Percentiles rank a stretch among this genome's conserved stretches.
phyloP scores from a whole-genome alignment of 73 alveolate species.

The Tetrahymena elliotti region DNA sequence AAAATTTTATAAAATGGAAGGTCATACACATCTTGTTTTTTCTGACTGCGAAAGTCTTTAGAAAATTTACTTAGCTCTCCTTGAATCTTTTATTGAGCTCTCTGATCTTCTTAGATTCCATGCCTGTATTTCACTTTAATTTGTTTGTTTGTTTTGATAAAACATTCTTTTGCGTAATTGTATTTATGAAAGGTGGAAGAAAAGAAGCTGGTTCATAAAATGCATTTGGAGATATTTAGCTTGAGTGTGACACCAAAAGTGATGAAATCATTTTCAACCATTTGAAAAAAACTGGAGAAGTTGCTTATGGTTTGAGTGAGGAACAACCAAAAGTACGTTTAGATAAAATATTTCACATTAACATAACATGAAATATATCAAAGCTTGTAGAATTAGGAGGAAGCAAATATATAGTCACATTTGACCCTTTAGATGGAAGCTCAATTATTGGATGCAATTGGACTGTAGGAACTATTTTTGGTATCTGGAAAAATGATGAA shows the following conservation, averaged over 20 bases:
- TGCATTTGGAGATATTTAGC: conserved; percentile 45
- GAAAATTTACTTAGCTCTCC: neutral
- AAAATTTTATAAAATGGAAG: neutral
- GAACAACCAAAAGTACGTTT: conserved; percentile 38
- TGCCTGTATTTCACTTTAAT: neutral
- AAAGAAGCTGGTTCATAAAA: conserved; percentile 20
- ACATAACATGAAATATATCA: neutral
- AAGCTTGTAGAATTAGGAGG: conserved; percentile 31
- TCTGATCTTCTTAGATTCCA: neutral
- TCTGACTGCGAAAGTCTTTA: neutral
- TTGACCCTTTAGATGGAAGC: conserved; percentile 73
- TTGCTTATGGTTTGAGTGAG: conserved; percentile 55
- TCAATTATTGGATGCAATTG: conserved; percentile 60
- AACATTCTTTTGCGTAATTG: neutral
- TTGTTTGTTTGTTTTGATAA: neutral
- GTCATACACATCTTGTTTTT: neutral
- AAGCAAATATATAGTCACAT: conserved; percentile 54
- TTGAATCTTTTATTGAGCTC: neutral
- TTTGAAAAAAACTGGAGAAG: conserved; percentile 51
- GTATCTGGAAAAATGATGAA: conserved; percentile 51
- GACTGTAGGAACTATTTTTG: conserved; percentile 66
- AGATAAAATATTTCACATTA: neutral
- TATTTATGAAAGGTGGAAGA: neutral
- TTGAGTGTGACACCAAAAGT: conserved; percentile 43
- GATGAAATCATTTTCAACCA: conserved; percentile 52